Conservation (phyloP, 2,329 filamentous ascomycete species). For the Arachnomyces sp. region DNA sequence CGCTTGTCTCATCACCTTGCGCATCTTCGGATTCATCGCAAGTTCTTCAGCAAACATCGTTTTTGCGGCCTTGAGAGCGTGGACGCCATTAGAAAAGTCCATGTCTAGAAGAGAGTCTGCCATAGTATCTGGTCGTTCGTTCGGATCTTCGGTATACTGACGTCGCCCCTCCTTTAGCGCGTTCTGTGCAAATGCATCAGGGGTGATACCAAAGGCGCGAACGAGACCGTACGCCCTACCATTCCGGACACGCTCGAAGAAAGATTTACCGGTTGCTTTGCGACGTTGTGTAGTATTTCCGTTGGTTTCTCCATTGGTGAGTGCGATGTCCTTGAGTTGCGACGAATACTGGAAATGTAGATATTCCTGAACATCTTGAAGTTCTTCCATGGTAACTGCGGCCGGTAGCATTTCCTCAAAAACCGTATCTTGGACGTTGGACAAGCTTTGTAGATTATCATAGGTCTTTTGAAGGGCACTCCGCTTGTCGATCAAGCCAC, state of each 20-base stretch:
- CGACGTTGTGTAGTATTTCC: constrained; percentile 65
- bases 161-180: constrained; percentile 70
- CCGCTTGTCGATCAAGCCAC: constrained; percentile 84
- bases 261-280: constrained; percentile 70
- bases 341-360: constrained; percentile 86
- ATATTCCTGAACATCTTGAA: constrained; percentile 95
- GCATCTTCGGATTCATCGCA: constrained; percentile 77
- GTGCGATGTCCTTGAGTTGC: constrained; percentile 71
- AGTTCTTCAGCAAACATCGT: constrained; percentile 89
- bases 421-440: constrained; percentile 61
- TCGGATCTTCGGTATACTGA: constrained; percentile 76
- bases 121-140: constrained; percentile 72
- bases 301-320: constrained; percentile 46
- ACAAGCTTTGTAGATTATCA: constrained; percentile 62
- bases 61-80: constrained; percentile 71
- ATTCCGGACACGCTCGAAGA: constrained; percentile 77
- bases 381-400: constrained; percentile 82
- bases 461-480: constrained; percentile 75
- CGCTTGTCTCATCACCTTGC: constrained; percentile 73
- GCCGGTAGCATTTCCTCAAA: constrained; percentile 75
- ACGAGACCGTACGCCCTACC: constrained; percentile 76
- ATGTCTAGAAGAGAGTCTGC: constrained; percentile 69
- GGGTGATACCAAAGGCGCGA: constrained; percentile 79
- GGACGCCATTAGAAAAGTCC: constrained; percentile 66
- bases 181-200: constrained; percentile 83